phyloP scores from a whole-genome alignment of 306 rosid species.

The Comarum palustre region DNA sequence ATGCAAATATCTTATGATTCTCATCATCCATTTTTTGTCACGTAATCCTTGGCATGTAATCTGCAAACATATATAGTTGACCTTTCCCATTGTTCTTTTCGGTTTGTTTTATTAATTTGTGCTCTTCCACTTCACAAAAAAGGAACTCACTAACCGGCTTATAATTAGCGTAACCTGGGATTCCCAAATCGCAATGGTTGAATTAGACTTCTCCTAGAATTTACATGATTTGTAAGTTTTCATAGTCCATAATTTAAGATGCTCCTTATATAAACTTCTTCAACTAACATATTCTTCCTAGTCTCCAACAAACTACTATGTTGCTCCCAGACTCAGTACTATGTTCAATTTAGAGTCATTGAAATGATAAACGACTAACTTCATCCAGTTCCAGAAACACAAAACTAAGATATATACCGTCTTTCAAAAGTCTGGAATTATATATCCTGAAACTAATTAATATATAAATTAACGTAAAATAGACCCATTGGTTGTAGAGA shows the following conservation, averaged over 20 bases:
- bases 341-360: too few relatives aligned
- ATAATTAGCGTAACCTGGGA: background rate
- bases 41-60: constrained; percentile 8
- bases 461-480: too few relatives aligned
- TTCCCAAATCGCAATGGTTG: background rate
- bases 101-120: background rate
- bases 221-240: background rate
- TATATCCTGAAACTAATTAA: too few relatives aligned
- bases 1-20: background rate
- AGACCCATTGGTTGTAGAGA: too few relatives aligned
- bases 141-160: background rate
- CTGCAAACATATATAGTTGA: constrained; percentile 9
- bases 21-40: constrained; percentile 20
- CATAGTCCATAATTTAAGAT: background rate
- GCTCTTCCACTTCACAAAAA: background rate
- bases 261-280: too few relatives aligned
- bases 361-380: too few relatives aligned
- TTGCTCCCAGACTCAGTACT: too few relatives aligned
- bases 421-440: too few relatives aligned
- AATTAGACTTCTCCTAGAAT: background rate
- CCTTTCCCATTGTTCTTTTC: constrained; percentile 1
- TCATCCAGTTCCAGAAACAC: too few relatives aligned
- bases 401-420: too few relatives aligned
- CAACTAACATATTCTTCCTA: too few relatives aligned
- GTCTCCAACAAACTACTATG: too few relatives aligned